Base-by-base conservation (phyloP, 306 rosid species). In the Ochetophila trinervis region DNA sequence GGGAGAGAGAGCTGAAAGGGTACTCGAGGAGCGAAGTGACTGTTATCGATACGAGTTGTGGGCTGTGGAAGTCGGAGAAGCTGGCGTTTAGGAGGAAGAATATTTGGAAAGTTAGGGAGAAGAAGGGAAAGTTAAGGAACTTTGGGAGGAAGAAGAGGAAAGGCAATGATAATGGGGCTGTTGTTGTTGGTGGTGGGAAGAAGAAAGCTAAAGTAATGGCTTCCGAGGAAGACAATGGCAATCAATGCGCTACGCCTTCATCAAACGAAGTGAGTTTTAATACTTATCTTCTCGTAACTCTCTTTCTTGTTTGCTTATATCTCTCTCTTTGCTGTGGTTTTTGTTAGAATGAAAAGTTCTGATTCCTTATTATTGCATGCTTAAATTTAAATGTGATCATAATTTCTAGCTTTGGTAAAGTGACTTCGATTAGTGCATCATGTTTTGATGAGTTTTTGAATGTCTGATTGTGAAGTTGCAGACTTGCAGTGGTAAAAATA, bases 1-100 rank as follows among this genome's bases (percentile, higher is more conserved):
- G 62, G 3, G 79, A 63, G 50, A 79, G 80, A 49, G 93, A 92
- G 60, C 66, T 93, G 45, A 74, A 53, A 63, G 98, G 98, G 11
- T 93, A 84, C 73, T 82, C 97, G 12, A 81, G 75, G 80, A 89
- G 94, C 40, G 98, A 93, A 67, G 94, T 90, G 45, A 93, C 98
- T 0, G 91, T 93, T 66, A 89, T 93, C 24, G 98, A 93, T 62
- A 93, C 97, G 22, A 93, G 98, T 62, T 72, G 68, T 15, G 70
- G 76, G 7, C 68, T 63, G 2, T 93, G 97, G 98, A 93, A 93
- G 80, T 75, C 84, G 44, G 96, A 89, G 36, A 93, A 83, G 76
- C 62, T 87, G 19, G 88, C 89, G 60, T 93, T 86, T 78, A 78
- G 96, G 72, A 89, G 83, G 63, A 83, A 81, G 37, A 84, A 60